Conservation (phyloP, 805 yeast genomes). For the Starmerella riodocensis region DNA sequence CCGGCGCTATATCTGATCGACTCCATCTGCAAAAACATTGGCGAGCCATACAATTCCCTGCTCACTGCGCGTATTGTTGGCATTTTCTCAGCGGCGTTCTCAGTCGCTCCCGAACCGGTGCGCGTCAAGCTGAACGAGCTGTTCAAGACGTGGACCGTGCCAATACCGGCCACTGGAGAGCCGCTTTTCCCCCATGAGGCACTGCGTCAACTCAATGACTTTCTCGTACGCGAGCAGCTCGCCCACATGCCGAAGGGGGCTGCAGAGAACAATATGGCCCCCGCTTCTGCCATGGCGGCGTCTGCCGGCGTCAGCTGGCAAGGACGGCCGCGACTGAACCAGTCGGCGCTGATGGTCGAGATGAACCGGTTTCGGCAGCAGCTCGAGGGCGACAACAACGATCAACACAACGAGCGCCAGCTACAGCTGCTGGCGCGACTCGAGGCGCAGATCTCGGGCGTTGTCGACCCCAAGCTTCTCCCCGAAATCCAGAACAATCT, state of each 20-base stretch:
- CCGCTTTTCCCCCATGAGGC: constrained; percentile 64
- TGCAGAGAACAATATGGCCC: background rate
- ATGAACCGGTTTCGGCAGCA: constrained; percentile 22
- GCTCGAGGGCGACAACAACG: constrained; percentile 19
- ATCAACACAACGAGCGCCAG: constrained; percentile 25
- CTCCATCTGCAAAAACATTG: constrained; percentile 81
- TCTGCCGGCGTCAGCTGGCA: background rate
- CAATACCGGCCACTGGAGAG: constrained; percentile 46
- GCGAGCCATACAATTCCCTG: constrained; percentile 73
- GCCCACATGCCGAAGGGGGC: background rate
- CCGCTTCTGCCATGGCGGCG: background rate
- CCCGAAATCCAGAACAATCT: constrained; percentile 25
- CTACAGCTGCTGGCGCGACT: constrained; percentile 24
- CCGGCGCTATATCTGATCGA: constrained; percentile 76
- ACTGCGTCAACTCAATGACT: constrained; percentile 58
- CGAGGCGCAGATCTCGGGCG: constrained; percentile 23
- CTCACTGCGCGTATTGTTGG: constrained; percentile 58
- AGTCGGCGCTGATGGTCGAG: constrained; percentile 23
- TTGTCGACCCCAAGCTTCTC: constrained; percentile 23
- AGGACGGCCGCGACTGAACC: constrained; percentile 17
- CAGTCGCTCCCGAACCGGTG: constrained; percentile 62
- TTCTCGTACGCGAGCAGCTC: constrained; percentile 30
- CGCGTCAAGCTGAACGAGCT: constrained; percentile 61
- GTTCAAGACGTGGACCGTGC: constrained; percentile 74
- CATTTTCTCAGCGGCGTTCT: constrained; percentile 61